Base-by-base conservation (phyloP, 2,329 filamentous ascomycete species). In the Fusarium pilosicola region DNA sequence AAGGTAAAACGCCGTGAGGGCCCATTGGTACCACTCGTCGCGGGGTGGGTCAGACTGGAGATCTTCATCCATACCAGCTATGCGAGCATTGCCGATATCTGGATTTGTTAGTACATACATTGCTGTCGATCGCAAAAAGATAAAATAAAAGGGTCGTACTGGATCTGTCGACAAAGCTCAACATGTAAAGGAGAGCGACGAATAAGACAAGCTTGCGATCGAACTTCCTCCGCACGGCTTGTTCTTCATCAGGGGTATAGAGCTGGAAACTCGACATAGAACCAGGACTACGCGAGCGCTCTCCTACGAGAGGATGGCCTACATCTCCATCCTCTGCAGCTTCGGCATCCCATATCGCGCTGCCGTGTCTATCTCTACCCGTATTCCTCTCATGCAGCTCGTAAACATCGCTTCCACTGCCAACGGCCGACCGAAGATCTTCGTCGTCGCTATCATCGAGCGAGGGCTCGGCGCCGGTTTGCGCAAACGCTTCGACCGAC, bases 101-200 rank as follows among this genome's bases (percentile, higher is more conserved):
- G 41, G 10, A 42, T 9, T 38, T n/a, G 42, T 70, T 18, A 57
- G 64, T 56, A 36, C 49, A 62, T 62, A 41, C 48, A 44, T 26
- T 34, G 22, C 24, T 24, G 14, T 34, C n/a, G 18, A 28, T 13
- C 5, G 6, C 20, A 26, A 28, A 42, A 10, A 20, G 18, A 30
- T 11, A 22, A 46, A 49, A 30, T 9, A 22, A 46, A 49, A 34
- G 30, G 10, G n/a, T 84, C 87, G 71, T 85, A 95, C 94, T 97
- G 24, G 93, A 95, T 74, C 95, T 88, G 81, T 97, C 95, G 74
- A 97, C 83, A 80, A 97, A 97, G 71, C 91, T 93, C 70, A 97
- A 85, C 86, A 97, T 88, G 80, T 96, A 98, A 18, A 97, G 86
- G 66, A 96, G 80, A 17, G 94, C 93, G 72, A 97, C 88, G 79